These are phyloP conservation scores for Xylaria sp. DNA, from an alignment of 2,329 filamentous ascomycete species.

Conservation along the genomic window DNA sequence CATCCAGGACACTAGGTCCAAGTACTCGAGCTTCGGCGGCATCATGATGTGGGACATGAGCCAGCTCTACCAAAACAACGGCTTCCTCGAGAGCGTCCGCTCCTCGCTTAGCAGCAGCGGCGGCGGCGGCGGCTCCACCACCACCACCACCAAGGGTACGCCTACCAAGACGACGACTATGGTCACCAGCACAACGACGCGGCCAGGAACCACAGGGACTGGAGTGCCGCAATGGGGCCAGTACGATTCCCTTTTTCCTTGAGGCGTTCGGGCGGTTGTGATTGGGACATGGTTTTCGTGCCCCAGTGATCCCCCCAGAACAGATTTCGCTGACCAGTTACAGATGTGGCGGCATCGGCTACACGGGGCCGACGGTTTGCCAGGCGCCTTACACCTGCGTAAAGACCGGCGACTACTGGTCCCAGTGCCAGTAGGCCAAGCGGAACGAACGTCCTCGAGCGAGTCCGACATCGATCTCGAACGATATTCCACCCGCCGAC, in stretches of 20 bases:
- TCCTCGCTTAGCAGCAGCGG: conserved; percentile 44
- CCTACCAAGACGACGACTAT: conserved; percentile 36
- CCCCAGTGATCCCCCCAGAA: conserved; percentile 1
- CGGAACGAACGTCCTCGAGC: conserved; percentile 10
- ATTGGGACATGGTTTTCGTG: conserved; percentile 8
- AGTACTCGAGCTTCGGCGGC: conserved; percentile 70
- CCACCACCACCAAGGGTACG: conserved; percentile 30
- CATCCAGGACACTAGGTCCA: conserved; percentile 61
- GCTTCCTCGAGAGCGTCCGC: conserved; percentile 62
- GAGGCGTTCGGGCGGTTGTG: not conserved
- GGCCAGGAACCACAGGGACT: conserved; percentile 4
- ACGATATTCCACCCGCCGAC: not conserved
- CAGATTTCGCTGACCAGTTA: conserved; percentile 29
- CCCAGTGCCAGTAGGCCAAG: conserved; percentile 46
- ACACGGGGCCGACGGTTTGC: conserved; percentile 49
- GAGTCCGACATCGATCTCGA: not conserved
- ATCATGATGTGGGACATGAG: conserved; percentile 77
- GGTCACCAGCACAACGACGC: conserved; percentile 35
- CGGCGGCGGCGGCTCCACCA: too few relatives aligned
- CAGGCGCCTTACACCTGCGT: conserved; percentile 48
- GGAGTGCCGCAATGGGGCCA: conserved; percentile 50
- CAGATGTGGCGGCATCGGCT: conserved; percentile 49
- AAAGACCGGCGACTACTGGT: conserved; percentile 46
- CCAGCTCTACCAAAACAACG: conserved; percentile 67
- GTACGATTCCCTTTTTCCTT: conserved; percentile 36